Percentiles rank a stretch among this genome's conserved stretches.
These are phyloP conservation scores for Gyrodon lividus DNA, from an alignment of 768 basidiomycete species.

Conservation along the genomic window DNA sequence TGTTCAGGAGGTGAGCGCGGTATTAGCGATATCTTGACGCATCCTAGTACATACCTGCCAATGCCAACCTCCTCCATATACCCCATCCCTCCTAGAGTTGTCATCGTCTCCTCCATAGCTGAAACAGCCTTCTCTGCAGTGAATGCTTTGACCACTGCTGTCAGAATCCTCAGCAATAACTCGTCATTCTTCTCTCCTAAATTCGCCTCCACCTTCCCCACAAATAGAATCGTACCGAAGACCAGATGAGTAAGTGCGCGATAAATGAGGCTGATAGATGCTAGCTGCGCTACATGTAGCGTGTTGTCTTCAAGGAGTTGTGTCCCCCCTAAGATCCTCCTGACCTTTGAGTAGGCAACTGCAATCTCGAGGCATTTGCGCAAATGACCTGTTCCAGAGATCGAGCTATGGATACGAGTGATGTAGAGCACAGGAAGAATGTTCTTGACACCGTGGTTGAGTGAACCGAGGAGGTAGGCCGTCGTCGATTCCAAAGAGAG, in stretches of 20 bases:
- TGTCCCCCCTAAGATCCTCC: slow-evolving; percentile 51
- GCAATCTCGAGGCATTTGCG: slow-evolving; percentile 66
- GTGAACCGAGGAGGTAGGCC: slow-evolving; percentile 60
- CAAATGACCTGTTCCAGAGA: slow-evolving; percentile 53
- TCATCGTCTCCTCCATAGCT: slow-evolving; percentile 75
- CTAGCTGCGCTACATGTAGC: slow-evolving; percentile 65
- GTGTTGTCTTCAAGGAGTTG: slow-evolving; percentile 52
- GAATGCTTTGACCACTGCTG: slow-evolving; percentile 70
- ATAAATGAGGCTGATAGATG: slow-evolving; percentile 58
- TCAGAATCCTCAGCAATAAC: slow-evolving; percentile 57
- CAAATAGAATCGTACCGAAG: slow-evolving; percentile 55
- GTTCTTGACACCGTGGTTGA: slow-evolving; percentile 60
- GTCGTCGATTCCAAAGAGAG: slow-evolving; percentile 57
- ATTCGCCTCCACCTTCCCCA: slow-evolving; percentile 63
- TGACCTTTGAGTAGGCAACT: slow-evolving; percentile 59
- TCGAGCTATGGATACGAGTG: slow-evolving; percentile 68
- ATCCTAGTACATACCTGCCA: slow-evolving; percentile 42
- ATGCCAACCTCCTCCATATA: slow-evolving; percentile 85
- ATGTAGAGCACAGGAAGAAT: slow-evolving; percentile 76
- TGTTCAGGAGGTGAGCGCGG: slow-evolving; percentile 12
- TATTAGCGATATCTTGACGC: neutral
- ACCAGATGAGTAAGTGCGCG: slow-evolving; percentile 62
- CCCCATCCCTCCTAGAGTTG: slow-evolving; percentile 70
- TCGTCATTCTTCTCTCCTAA: slow-evolving; percentile 49
- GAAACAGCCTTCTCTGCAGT: slow-evolving; percentile 59